Conservation (phyloP, 805 yeast genomes). For the Candida hungchunana region DNA sequence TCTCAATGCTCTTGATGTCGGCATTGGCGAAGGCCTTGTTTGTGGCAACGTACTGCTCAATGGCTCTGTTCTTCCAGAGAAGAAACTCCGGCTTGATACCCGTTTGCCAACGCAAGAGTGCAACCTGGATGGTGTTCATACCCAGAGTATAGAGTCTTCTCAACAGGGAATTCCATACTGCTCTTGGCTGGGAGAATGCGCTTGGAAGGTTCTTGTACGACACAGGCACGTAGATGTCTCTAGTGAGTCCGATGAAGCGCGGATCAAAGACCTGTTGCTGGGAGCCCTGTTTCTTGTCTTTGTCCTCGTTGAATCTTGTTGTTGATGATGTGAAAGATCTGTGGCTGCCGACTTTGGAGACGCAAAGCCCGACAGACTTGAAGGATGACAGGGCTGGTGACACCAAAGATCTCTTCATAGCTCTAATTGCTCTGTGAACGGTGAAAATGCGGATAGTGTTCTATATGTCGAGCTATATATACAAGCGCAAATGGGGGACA, state of each 20-base stretch:
- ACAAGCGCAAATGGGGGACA: too few species aligned
- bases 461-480: too few species aligned
- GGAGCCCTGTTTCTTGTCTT: conserved; percentile 11
- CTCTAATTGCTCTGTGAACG: too few species aligned
- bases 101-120: conserved; percentile 64
- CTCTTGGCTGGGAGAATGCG: conserved; percentile 36
- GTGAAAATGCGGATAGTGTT: too few species aligned
- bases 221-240: conserved; percentile 49
- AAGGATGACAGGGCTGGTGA: too few species aligned
- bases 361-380: conserved; percentile 1
- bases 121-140: conserved; percentile 65
- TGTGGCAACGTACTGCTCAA: conserved; percentile 71
- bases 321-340: conserved; percentile 8
- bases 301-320: conserved; percentile 5
- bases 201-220: conserved; percentile 42
- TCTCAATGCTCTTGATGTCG: conserved; percentile 43
- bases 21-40: conserved; percentile 74
- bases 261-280: conserved; percentile 33
- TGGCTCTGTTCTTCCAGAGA: conserved; percentile 82
- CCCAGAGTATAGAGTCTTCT: conserved; percentile 62
- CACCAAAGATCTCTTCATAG: too few species aligned
- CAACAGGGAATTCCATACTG: conserved; percentile 42
- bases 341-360: not conserved
- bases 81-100: conserved; percentile 61
- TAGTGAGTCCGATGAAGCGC: conserved; percentile 37